Evolutionary conservation across 371 early-diverging fungal genomes (phyloP).

Genomic region (Mucor lusitanicus): DNA sequence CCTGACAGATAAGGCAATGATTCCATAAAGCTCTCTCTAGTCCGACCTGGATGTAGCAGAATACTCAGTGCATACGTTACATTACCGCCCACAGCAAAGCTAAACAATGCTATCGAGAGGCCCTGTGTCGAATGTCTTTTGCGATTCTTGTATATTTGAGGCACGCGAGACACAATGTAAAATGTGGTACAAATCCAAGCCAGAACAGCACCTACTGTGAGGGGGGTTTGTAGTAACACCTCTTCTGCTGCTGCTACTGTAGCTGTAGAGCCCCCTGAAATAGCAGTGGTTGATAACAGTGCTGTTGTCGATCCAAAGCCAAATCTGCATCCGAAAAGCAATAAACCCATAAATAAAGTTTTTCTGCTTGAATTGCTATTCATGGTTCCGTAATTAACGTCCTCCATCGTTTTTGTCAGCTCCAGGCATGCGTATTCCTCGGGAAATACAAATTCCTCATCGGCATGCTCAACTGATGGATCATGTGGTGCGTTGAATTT

Average conservation of each 20-base stretch:
- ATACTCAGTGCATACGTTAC: slow-evolving; percentile 65
- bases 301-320: neutral
- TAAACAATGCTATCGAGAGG: slow-evolving; percentile 62
- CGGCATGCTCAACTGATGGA: neutral
- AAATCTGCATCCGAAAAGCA: slow-evolving; percentile 9
- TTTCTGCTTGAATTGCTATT: neutral
- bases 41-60: slow-evolving; percentile 44
- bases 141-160: slow-evolving; percentile 66
- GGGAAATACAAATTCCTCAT: neutral
- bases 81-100: slow-evolving; percentile 69
- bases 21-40: slow-evolving; percentile 19
- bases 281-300: neutral
- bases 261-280: neutral
- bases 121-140: slow-evolving; percentile 65
- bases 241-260: neutral
- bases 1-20: slow-evolving; percentile 41
- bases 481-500: neutral
- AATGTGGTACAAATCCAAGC: slow-evolving; percentile 67
- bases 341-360: slow-evolving; percentile 9
- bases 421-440: neutral
- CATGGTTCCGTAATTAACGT: slow-evolving; percentile 3
- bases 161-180: slow-evolving; percentile 65
- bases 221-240: neutral
- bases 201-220: slow-evolving; percentile 50
- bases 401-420: neutral